Percentiles rank a stretch among this genome's conserved stretches.
Conservation (phyloP, 1,284 basidiomycete species). For the Ustilago hordei region DNA sequence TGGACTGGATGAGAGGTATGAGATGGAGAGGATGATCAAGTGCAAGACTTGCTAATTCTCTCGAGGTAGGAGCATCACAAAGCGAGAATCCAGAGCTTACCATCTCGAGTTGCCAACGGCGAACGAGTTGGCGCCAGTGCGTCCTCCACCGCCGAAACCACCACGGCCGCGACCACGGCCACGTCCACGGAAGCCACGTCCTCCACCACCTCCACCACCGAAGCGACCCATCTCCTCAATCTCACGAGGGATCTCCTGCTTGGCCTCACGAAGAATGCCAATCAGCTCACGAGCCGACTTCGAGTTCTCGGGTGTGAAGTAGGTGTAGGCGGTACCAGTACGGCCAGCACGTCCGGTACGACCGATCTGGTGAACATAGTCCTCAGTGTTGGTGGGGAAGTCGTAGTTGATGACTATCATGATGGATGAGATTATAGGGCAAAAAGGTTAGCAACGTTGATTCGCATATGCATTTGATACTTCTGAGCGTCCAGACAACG, state of each 20-base stretch:
- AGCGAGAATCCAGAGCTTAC: constrained; percentile 25
- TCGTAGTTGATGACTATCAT: constrained; percentile 79
- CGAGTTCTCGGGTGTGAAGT: constrained; percentile 86
- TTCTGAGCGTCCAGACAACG: not conserved
- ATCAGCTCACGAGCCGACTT: constrained; percentile 93
- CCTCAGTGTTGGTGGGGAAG: constrained; percentile 96
- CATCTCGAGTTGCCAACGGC: constrained; percentile 58
- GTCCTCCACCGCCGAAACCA: constrained; percentile 51
- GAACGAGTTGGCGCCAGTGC: constrained; percentile 63
- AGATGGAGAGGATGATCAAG: not conserved
- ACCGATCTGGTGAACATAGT: constrained; percentile 92
- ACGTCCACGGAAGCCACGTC: constrained; percentile 55
- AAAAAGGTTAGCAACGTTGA: not conserved
- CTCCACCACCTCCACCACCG: constrained; percentile 71
- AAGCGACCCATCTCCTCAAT: constrained; percentile 92
- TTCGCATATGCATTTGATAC: not conserved
- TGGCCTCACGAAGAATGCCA: constrained; percentile 88
- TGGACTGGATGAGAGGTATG: not conserved
- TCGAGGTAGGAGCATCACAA: not conserved
- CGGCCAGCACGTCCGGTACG: constrained; percentile 77
- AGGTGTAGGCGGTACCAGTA: constrained; percentile 92
- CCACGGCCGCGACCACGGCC: constrained; percentile 58
- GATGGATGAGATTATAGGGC: not conserved
- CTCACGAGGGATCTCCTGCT: constrained; percentile 86
- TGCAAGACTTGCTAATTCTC: not conserved